phyloP scores from a whole-genome alignment of 2,329 filamentous ascomycete species.

The Alternaria consortialis region DNA sequence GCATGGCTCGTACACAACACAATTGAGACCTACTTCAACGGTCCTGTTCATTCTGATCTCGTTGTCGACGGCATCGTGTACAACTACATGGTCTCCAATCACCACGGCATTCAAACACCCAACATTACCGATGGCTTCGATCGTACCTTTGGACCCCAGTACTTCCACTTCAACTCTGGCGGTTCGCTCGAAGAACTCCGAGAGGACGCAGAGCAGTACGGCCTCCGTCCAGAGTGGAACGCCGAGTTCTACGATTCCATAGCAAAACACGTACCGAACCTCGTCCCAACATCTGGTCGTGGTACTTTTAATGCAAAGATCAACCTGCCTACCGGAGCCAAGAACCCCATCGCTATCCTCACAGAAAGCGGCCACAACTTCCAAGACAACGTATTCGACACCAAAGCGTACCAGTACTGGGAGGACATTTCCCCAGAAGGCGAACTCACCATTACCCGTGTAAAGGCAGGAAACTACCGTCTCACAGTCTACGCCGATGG shows the following conservation, averaged over 20 bases:
- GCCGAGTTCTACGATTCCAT: slow-evolving; percentile 71
- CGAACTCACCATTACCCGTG: slow-evolving; percentile 61
- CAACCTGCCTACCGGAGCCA: slow-evolving; percentile 62
- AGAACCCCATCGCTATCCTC: slow-evolving; percentile 64
- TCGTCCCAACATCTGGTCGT: slow-evolving; percentile 62
- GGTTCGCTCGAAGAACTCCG: slow-evolving; percentile 56
- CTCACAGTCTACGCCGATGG: slow-evolving; percentile 70
- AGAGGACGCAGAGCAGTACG: slow-evolving; percentile 60
- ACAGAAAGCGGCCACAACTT: slow-evolving; percentile 62
- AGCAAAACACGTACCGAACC: slow-evolving; percentile 66
- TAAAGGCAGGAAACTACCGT: slow-evolving; percentile 68
- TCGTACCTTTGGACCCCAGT: slow-evolving; percentile 71
- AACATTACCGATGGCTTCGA: slow-evolving; percentile 73
- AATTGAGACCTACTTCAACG: slow-evolving; percentile 69
- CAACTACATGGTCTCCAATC: slow-evolving; percentile 65
- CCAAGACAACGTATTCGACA: slow-evolving; percentile 67
- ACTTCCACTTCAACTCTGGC: slow-evolving; percentile 70
- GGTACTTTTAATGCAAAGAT: slow-evolving; percentile 62
- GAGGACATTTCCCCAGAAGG: slow-evolving; percentile 57
- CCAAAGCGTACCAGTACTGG: slow-evolving; percentile 71
- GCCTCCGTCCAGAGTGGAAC: slow-evolving; percentile 64
- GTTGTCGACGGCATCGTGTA: slow-evolving; percentile 72
- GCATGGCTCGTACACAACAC: slow-evolving; percentile 73
- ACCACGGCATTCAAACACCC: slow-evolving; percentile 69
- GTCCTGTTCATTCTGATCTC: slow-evolving; percentile 69